Evolutionary conservation across 305 asterid species (phyloP).

Genomic region (Fraxinus velutina): DNA sequence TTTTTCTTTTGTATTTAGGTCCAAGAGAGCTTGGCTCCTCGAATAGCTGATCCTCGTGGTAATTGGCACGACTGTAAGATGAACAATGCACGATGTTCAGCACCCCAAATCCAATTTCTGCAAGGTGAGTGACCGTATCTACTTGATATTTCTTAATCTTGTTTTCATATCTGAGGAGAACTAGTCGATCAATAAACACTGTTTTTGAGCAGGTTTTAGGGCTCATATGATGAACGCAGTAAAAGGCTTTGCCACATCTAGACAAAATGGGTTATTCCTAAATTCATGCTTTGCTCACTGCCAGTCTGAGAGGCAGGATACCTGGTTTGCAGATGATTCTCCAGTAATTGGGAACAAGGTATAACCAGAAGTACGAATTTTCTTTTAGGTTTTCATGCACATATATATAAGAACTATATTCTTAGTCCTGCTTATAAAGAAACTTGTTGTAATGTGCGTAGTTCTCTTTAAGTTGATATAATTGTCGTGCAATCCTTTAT

Average conservation of each 20-base stretch:
- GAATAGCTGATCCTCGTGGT: slow-evolving; percentile 64
- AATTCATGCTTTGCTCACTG: slow-evolving; percentile 83
- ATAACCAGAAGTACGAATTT: not conserved
- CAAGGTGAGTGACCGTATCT: slow-evolving; percentile 41
- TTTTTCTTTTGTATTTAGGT: slow-evolving; percentile 36
- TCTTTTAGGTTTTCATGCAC: not conserved
- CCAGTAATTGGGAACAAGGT: slow-evolving; percentile 64
- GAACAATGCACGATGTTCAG: slow-evolving; percentile 50
- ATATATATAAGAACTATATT: not conserved
- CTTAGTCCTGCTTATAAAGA: not conserved
- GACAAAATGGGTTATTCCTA: slow-evolving; percentile 55
- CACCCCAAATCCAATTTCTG: slow-evolving; percentile 52
- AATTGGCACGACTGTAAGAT: slow-evolving; percentile 52
- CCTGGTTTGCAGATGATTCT: slow-evolving; percentile 56
- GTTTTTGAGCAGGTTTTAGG: slow-evolving; percentile 53
- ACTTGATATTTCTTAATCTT: not conserved
- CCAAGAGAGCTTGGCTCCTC: slow-evolving; percentile 74
- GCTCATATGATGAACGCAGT: slow-evolving; percentile 49
- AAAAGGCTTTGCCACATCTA: slow-evolving; percentile 37
- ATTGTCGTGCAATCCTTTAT: not conserved
- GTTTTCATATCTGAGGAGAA: not conserved
- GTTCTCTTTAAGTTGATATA: not conserved
- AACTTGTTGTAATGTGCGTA: not conserved
- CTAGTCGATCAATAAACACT: not conserved
- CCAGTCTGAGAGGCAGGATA: slow-evolving; percentile 79